phyloP scores from a whole-genome alignment of 345 rosid species.

The Salix arbutifolia region DNA sequence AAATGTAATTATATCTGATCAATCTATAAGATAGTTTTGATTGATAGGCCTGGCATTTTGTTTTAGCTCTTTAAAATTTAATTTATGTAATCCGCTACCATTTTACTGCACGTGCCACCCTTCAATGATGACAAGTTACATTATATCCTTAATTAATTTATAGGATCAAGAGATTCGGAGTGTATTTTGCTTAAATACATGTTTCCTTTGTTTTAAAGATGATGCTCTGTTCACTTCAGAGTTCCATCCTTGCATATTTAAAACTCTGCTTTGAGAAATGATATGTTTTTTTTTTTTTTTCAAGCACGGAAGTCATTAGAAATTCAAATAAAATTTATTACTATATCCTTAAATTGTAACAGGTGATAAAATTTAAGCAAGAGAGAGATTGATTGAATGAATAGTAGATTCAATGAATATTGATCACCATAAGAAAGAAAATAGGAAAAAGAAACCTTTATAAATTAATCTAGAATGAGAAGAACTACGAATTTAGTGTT shows the following conservation, averaged over 20 bases:
- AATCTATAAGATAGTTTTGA: not conserved
- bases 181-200: not conserved
- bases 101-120: not conserved
- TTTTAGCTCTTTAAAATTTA: not conserved
- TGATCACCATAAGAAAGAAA: no score
- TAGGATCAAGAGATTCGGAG: not conserved
- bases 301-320: no score
- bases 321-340: no score
- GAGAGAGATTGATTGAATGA: no score
- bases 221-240: not conserved
- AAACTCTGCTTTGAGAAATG: not conserved
- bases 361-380: no score
- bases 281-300: no score
- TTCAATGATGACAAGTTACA: not conserved
- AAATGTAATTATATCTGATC: not conserved
- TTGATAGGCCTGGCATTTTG: not conserved
- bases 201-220: not conserved
- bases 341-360: no score
- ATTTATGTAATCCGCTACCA: not conserved
- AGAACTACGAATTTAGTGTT: no score
- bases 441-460: no score
- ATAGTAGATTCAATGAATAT: no score
- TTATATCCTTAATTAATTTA: not conserved
- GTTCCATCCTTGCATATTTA: not conserved
- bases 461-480: no score